Evolutionary conservation across 2,329 filamentous ascomycete genomes (phyloP).

Genomic region (Aureobasidium leucospermi): DNA sequence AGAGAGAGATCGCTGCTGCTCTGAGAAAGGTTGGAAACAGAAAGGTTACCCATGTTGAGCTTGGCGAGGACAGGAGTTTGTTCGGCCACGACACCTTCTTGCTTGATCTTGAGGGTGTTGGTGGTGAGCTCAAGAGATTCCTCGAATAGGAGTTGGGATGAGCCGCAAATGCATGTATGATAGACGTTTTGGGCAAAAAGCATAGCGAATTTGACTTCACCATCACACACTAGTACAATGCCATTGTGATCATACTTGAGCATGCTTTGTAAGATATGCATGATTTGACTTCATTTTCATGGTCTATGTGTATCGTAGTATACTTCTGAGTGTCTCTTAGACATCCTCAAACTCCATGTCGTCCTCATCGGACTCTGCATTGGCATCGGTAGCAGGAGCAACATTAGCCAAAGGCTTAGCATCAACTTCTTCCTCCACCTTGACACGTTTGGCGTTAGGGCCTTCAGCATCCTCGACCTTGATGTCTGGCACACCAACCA

Average conservation of each 20-base stretch:
- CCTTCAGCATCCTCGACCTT: conserved; percentile 34
- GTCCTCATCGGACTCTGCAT: conserved; percentile 40
- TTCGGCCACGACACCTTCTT: conserved; percentile 98
- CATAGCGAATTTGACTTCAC: not conserved
- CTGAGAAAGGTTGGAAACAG: conserved; percentile 70
- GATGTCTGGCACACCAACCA: conserved; percentile 17
- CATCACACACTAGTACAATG: not conserved
- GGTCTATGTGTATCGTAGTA: conserved; percentile 5
- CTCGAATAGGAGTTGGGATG: conserved; percentile 46
- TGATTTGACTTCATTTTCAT: not conserved
- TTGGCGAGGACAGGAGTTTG: conserved; percentile 87
- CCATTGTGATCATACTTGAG: not conserved
- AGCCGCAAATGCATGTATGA: not conserved
- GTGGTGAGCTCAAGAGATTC: conserved; percentile 74
- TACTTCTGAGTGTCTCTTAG: conserved; percentile 4
- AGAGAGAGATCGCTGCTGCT: conserved; percentile 84
- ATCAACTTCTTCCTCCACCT: conserved; percentile 44
- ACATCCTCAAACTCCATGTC: conserved; percentile 43
- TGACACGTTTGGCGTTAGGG: conserved; percentile 52
- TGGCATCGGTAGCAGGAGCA: conserved; percentile 23
- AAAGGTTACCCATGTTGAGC: conserved; percentile 77
- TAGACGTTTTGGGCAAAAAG: not conserved
- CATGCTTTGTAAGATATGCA: not conserved
- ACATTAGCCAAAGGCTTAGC: conserved; percentile 18
- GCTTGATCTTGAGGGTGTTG: conserved; percentile 85